Conservation (phyloP, 257 asterid genomes). For the Penstemon newberryi region DNA sequence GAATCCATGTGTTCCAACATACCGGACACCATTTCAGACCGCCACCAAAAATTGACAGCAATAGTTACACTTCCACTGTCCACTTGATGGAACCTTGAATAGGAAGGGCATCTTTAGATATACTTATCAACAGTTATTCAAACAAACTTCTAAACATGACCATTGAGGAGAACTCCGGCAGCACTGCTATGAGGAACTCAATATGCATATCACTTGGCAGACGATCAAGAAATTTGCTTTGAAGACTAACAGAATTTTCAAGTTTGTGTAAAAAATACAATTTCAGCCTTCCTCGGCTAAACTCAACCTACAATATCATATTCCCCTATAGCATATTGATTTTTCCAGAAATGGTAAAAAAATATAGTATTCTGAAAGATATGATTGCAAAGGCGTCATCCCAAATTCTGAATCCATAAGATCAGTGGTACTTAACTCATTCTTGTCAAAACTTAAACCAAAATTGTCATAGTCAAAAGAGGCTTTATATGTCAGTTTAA, state of each 20-base stretch:
- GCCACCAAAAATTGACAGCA: conserved; percentile 99
- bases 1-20: conserved; percentile 93
- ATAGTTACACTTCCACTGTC: conserved; percentile 81
- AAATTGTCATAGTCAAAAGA: not conserved
- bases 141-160: conserved; percentile 15
- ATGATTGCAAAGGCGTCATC: conserved; percentile 1
- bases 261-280: too few relatives aligned
- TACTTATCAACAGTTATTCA: conserved; percentile 13
- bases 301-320: conserved; percentile 13
- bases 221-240: conserved; percentile 22
- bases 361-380: not conserved
- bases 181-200: conserved; percentile 1
- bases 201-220: conserved; percentile 13
- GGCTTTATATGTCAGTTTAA: not conserved
- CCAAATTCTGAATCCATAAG: not conserved
- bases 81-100: conserved; percentile 93
- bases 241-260: not conserved
- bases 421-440: not conserved
- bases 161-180: not conserved
- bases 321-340: conserved; percentile 10
- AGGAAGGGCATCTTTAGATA: conserved; percentile 20
- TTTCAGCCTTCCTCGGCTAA: conserved; percentile 1
- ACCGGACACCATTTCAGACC: conserved; percentile 63
- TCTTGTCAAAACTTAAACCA: not conserved
- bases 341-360: conserved; percentile 13